Evolutionary conservation across 768 basidiomycete species (phyloP), one percentile per base, ranked within the genome.

Genomic region (Mycena maculata): DNA sequence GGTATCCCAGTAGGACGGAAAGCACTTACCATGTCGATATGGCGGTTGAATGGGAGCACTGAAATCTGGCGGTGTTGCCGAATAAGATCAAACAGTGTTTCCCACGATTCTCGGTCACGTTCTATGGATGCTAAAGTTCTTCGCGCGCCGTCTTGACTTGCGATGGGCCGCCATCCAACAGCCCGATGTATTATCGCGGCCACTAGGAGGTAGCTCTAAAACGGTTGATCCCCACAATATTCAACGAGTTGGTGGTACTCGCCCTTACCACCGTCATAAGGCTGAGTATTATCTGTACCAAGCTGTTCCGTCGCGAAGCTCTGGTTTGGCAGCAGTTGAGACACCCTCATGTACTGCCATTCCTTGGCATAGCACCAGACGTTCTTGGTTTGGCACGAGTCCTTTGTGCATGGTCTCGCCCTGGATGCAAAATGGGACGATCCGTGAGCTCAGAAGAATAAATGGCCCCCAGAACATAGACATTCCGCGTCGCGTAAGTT

Each of bases 21-120:
- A 39, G 33, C n/a, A 53, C 62, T 55, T 5, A 63, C 62, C 62
- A 63, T 63, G 33, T 6, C 13, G 33, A 13, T 36, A 63, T 63
- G 33, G 33, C 13, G 33, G 33, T 36, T 36, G 6, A 36, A 36
- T 7, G 33, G 8, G 6, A 36, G 33, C 8, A 7, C 33, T 36
- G 13, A 13, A 36, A 13, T 36, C 33, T 36, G 33, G 33, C 33
- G 33, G 33, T 7, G 33, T 7, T 13, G 33, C 8, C 8, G 13
- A 36, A 13, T 36, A 13, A 36, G 33, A 36, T 36, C 33, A 36
- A 36, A n/a, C n/a, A n/a, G n/a, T 36, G 13, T 36, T 18, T 55
- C 53, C 22, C 38, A 28, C 38, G 38, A 2, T 4, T 22, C 54
- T 41, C 54, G 54, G 22, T 39, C 54, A 55, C 54, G 53, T 39